Conservation (phyloP, 495 filamentous ascomycete genomes). For the Lasiosphaeriaceae sp. region DNA sequence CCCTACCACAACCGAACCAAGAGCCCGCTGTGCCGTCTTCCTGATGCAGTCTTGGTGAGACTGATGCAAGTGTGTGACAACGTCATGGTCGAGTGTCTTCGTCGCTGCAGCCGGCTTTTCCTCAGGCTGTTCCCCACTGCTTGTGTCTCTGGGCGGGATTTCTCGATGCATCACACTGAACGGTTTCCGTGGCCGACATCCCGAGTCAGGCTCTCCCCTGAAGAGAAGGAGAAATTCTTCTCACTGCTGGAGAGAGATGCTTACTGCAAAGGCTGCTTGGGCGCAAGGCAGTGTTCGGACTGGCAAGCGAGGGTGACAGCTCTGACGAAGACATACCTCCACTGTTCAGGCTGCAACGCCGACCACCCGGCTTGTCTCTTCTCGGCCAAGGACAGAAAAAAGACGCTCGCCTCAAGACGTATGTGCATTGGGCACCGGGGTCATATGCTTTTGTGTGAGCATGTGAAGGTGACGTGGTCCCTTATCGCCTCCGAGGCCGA, state of each 20-base stretch:
- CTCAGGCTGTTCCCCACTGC: not conserved
- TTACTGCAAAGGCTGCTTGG: not conserved
- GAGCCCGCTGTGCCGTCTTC: not conserved
- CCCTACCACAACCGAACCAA: not conserved
- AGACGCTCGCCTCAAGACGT: not conserved
- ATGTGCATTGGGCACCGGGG: not conserved
- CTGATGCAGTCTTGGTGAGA: not conserved
- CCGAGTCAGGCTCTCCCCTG: not conserved
- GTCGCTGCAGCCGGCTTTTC: not conserved
- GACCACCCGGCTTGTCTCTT: not conserved
- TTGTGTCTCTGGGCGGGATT: not conserved
- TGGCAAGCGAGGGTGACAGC: not conserved
- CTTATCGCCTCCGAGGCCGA: not conserved
- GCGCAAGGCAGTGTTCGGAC: not conserved
- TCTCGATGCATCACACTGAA: not conserved
- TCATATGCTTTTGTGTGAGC: not conserved
- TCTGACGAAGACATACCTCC: not conserved
- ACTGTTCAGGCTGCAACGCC: not conserved
- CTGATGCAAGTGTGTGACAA: not conserved
- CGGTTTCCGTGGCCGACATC: not conserved
- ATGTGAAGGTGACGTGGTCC: not conserved
- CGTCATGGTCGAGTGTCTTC: not conserved
- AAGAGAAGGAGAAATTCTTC: not conserved
- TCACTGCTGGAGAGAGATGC: not conserved
- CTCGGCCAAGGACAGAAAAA: not conserved